phyloP scores from a whole-genome alignment of 1,139 yeast species.

The Lodderomyces theae region DNA sequence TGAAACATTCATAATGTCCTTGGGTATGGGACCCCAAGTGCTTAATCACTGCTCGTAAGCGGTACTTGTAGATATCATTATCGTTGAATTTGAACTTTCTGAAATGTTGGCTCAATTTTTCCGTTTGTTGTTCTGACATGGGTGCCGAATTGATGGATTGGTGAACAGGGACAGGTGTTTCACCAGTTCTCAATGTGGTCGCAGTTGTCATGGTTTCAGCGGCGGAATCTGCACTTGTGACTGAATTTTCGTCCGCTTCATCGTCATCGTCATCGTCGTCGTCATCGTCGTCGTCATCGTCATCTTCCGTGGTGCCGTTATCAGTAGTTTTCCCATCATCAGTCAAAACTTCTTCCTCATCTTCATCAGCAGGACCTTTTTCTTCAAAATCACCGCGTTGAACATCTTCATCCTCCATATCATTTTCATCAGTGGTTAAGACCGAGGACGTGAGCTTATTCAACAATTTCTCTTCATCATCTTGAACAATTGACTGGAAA shows the following conservation, averaged over 20 bases:
- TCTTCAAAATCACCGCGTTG: slow-evolving; percentile 44
- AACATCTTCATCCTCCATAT: slow-evolving; percentile 45
- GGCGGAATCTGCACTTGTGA: slow-evolving; percentile 14
- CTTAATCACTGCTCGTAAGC: slow-evolving; percentile 67
- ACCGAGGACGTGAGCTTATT: slow-evolving; percentile 20
- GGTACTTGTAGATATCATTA: slow-evolving; percentile 50
- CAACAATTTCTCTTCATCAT: slow-evolving; percentile 17
- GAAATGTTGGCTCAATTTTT: slow-evolving; percentile 38
- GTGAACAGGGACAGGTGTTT: background rate
- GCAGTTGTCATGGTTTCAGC: slow-evolving; percentile 14
- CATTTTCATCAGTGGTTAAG: slow-evolving; percentile 43
- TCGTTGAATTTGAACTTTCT: slow-evolving; percentile 43
- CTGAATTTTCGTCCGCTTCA: slow-evolving; percentile 15
- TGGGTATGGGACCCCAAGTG: slow-evolving; percentile 87
- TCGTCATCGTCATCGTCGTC: slow-evolving; percentile 24
- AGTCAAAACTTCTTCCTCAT: slow-evolving; percentile 20
- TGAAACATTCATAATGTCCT: slow-evolving; percentile 87
- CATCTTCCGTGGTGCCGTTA: slow-evolving; percentile 20
- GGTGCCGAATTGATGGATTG: slow-evolving; percentile 31
- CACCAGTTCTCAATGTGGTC: slow-evolving; percentile 12
- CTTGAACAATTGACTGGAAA: slow-evolving; percentile 25
- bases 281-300: slow-evolving; percentile 14
- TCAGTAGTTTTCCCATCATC: slow-evolving; percentile 17
- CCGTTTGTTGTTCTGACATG: slow-evolving; percentile 39
- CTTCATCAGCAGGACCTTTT: slow-evolving; percentile 34